Percentiles rank a stretch among this genome's conserved stretches.
Evolutionary conservation across 176 grass and related monocot species (phyloP).

Genomic region (Triticum turgidum): DNA sequence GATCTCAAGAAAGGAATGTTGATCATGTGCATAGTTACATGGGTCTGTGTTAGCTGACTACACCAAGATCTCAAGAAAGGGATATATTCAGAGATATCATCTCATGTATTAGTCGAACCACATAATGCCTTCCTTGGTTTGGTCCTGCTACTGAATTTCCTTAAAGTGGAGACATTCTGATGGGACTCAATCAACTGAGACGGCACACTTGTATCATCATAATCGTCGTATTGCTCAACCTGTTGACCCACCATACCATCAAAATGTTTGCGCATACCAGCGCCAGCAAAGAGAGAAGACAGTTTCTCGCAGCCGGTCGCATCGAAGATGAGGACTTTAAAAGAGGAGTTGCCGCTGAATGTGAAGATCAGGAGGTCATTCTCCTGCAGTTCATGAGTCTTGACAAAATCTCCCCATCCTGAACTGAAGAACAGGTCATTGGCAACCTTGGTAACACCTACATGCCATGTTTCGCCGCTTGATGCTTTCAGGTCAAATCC

Average conservation of each 20-base stretch:
- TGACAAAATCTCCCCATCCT: conserved; percentile 55
- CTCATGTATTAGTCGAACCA: not conserved
- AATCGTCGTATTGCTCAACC: not conserved
- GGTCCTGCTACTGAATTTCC: not conserved
- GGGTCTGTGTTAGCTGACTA: not conserved
- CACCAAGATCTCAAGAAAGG: not conserved
- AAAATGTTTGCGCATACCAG: not conserved
- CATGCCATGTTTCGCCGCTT: conserved; percentile 40
- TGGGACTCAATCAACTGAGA: not conserved
- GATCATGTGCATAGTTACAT: not conserved
- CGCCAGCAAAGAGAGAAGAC: not conserved
- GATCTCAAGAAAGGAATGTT: too few species aligned
- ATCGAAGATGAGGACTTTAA: conserved; percentile 51
- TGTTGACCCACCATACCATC: not conserved
- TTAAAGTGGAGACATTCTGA: not conserved
- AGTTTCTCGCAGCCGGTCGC: conserved; percentile 51
- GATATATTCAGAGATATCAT: not conserved
- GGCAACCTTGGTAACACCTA: not conserved
- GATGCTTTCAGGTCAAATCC: conserved; percentile 30
- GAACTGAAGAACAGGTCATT: conserved; percentile 20
- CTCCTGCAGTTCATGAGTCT: conserved; percentile 36
- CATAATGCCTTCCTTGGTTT: conserved; percentile 2
- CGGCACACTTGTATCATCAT: not conserved
- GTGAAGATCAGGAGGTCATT: conserved; percentile 54
- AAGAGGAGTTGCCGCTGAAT: conserved; percentile 33